Base-by-base conservation (phyloP, 176 grass and related monocot genomes). In the Tuctoria greenei region DNA sequence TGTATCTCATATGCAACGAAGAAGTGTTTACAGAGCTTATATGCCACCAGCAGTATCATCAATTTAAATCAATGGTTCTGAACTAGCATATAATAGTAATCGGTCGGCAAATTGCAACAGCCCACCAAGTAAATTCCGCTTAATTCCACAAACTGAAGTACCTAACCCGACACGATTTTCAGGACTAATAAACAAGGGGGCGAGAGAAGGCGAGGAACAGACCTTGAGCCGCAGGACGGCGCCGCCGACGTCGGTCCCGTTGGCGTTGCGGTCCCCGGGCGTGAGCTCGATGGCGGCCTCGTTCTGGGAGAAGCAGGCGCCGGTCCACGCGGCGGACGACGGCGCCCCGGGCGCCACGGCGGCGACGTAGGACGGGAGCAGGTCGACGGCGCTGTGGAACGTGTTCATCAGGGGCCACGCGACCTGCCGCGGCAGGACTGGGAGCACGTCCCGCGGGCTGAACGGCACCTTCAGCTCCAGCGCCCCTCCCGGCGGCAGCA, bases 361-460 rank as follows among this genome's bases (percentile, higher is more conserved):
- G 51, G 88, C 94, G 35, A 97, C 88, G 78, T 74, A 97, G 62
- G 84, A 93, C 45, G 94, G 94, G 21, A 97, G 87, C 9, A 97
- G 83, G 72, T 97, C 94, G 47, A 93, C 86, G 69, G 94, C 94
- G 88, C 90, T 93, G 81, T 97, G 94, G 31, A 97, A 42, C 7
- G 72, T 87, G 81, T 85, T 89, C 90, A 97, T 84, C 61, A 97
- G 83, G 26, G 94, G 94, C 94, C 94, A 97, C 63, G 90, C 83
- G 45, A 97, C 83, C 76, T 93, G 88, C 42, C 88, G 81, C 57
- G 94, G 94, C 45, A 97, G 86, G 74, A 97, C 80, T 13, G 94
- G 94, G 42, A 97, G 86, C 40, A 97, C 83, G 79, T 97, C 94
- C 54, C 88, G 86, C 17, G 85, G 66, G 69, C 90, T 76, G 83